Base-by-base conservation (phyloP, 2,329 filamentous ascomycete species). In the Apiospora malaysiana region DNA sequence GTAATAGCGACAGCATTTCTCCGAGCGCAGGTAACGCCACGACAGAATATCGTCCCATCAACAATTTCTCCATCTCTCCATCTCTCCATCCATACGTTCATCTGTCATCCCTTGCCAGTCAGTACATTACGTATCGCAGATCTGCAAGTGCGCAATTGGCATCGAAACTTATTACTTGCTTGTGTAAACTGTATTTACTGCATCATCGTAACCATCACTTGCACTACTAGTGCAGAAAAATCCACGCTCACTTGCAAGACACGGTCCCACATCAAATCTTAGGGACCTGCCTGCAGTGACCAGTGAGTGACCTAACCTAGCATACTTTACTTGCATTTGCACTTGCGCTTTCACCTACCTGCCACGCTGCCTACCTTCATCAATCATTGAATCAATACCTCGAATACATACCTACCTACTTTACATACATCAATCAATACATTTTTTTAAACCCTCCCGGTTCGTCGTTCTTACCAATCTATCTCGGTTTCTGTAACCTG, bases 221-320 rank as follows among this genome's bases (percentile, higher is more conserved):
- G 56, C 56, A 32, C 56, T 63, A 63, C 6, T 40, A 63, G 56
- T n/a, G 32, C 56, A 63, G 56, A 63, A 63, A 63, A 63, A 40
- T 6, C 32, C 56, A 63, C 56, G 56, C n/a, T 63, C 56, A 63
- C 56, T 40, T 63, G 56, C 56, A 23, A 63, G 56, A 63, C 56
- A n/a, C n/a, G 56, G 56, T 63, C 56, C 56, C 56, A 63, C 56
- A 63, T 40, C 56, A n/a, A 63, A 63, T 63, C 56, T 63, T 63
- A 63, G 32, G 16, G 32, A 63, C 56, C 27, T 63, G 56, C 56
- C 56, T 63, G 32, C 56, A 40, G 56, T 45, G 12, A 45, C 42
- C 40, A 42, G 32, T 32, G 32, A 32, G 32, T 32, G 32, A 42
- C 40, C 40, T 42, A 42, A 42, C 40, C 40, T 42, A 42, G 12